Base-by-base conservation (phyloP, 2,329 filamentous ascomycete species). In the Pseudopyricularia javanii region DNA sequence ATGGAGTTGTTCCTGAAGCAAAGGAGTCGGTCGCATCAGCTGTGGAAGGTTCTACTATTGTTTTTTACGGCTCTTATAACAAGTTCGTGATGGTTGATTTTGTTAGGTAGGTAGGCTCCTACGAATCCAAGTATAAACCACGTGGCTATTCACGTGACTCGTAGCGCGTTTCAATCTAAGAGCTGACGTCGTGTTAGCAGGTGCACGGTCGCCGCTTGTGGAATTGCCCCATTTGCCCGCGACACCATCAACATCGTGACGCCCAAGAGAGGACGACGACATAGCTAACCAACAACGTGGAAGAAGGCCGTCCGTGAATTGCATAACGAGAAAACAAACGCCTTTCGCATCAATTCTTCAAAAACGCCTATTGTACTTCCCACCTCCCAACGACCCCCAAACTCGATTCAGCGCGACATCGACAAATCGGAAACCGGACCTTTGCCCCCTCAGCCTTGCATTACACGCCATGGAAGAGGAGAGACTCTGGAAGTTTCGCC, bases 401-500 rank as follows among this genome's bases (percentile, higher is more conserved):
- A n/a, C n/a, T n/a, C n/a, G n/a, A n/a, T n/a, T n/a, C n/a, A n/a
- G n/a, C n/a, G n/a, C n/a, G n/a, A n/a, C n/a, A n/a, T n/a, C n/a
- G n/a, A n/a, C n/a, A n/a, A n/a, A n/a, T 43, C 8, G 20, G 5
- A 43, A 12, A 22, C 12, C 17, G 17, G 24, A 22, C 5, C 37
- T 43, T 22, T 15, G 20, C 8, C 37, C 20, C 24, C 17, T 7
- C 4, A n/a, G 8, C 20, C 17, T 24, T 20, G 6, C 7, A 22
- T 22, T 4, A 12, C 37, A 33, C 26, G 30, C 24, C 2, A 52
- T 52, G 50, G 50, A 52, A 40, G 80, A 83, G 59, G 80, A 83
- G 55, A 78, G 80, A 53, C 78, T 85, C 60, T 85, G 77, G 76
- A 84, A 83, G 71, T 85, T 85, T 63, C 67, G 73, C 66, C 76